Conservation (phyloP, 73 alveolate genomes). For the Symbiodinium pilosum region DNA sequence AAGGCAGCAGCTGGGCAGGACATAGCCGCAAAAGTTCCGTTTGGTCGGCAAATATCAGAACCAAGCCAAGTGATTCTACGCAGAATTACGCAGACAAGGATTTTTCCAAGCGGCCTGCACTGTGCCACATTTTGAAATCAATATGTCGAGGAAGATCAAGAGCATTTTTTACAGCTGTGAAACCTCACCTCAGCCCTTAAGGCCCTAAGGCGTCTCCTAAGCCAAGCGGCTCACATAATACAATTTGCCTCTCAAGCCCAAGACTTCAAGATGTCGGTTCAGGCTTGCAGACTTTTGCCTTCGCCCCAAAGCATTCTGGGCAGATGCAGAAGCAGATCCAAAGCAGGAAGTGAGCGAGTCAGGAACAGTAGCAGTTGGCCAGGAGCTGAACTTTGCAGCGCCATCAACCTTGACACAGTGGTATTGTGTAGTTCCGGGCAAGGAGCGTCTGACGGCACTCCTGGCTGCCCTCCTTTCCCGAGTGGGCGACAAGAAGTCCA, state of each 20-base stretch:
- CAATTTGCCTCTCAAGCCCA: conserved; percentile 95
- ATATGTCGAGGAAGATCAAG: too few species aligned
- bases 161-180: neutral
- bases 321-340: conserved; percentile 20
- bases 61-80: too few species aligned
- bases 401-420: conserved; percentile 83
- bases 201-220: too few species aligned
- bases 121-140: too few species aligned
- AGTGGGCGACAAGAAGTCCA: conserved; percentile 49
- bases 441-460: conserved; percentile 47
- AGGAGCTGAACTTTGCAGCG: conserved; percentile 59
- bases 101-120: too few species aligned
- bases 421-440: conserved; percentile 72
- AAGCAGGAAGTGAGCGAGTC: neutral
- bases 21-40: too few species aligned
- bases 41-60: too few species aligned
- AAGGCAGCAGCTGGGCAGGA: neutral
- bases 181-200: too few species aligned
- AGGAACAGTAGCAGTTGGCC: conserved; percentile 60
- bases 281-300: conserved; percentile 83
- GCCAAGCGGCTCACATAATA: too few species aligned
- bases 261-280: neutral
- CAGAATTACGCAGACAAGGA: too few species aligned
- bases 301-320: conserved; percentile 80
- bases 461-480: conserved; percentile 43